Evolutionary conservation across 768 basidiomycete species (phyloP).

Genomic region (Mycena maculata): DNA sequence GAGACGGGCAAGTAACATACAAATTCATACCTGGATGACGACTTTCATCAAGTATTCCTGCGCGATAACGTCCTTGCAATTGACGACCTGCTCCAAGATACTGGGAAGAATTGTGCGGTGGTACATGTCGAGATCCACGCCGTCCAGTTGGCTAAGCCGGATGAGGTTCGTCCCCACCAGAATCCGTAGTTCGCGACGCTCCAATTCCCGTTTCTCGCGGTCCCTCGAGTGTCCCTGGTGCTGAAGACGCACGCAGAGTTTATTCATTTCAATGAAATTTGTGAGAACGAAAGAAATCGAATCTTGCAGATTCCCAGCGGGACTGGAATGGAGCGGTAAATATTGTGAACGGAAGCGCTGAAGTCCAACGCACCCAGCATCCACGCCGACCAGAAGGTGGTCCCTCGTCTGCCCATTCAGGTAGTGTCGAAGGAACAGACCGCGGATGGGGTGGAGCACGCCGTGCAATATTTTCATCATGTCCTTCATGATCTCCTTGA

Average conservation of each 20-base stretch:
- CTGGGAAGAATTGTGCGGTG: constrained; percentile 87
- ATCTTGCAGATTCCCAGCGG: constrained; percentile 91
- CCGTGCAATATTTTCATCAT: constrained; percentile 99
- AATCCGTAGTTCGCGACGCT: constrained; percentile 93
- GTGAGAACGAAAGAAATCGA: constrained; percentile 96
- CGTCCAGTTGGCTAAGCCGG: constrained; percentile 93
- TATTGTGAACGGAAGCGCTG: background rate
- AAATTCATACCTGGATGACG: constrained; percentile 85
- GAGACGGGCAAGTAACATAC: too few species aligned
- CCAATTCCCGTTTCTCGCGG: constrained; percentile 96
- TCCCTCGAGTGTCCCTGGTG: constrained; percentile 98
- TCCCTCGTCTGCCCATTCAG: constrained; percentile 97
- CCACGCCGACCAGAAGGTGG: constrained; percentile 89
- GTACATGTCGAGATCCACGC: constrained; percentile 95
- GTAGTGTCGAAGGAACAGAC: constrained; percentile 95
- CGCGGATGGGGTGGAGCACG: constrained; percentile 96
- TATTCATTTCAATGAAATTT: constrained; percentile 99
- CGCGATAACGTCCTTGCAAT: constrained; percentile 98
- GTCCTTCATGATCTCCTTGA: constrained; percentile 99
- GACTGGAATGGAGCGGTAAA: constrained; percentile 57
- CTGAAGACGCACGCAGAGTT: constrained; percentile 98
- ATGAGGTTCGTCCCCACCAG: constrained; percentile 98
- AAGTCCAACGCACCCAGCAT: constrained; percentile 71
- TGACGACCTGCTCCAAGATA: constrained; percentile 96
- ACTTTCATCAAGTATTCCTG: constrained; percentile 99